Evolutionary conservation across 164 flowering plant genomes (phyloP), one percentile per base, ranked within the genome.

Genomic region (Nymphaea thermarum): DNA sequence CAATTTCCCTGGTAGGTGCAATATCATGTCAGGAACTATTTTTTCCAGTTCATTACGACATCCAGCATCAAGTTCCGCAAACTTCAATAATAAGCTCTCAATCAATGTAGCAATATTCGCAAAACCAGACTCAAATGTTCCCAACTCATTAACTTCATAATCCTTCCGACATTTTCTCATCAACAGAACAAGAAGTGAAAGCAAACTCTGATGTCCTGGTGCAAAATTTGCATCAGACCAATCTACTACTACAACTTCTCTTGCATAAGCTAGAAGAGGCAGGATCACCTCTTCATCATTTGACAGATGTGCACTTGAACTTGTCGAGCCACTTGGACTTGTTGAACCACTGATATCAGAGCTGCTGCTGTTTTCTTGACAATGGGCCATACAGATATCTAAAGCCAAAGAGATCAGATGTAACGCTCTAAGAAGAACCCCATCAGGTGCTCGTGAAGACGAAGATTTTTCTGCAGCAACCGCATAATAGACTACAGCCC

Each of bases 381-480:
- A 85, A 67, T 81, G 84, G 72, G 75, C 66, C 64, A 36, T 60
- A 71, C 91, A 87, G 62, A 92, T 82, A 68, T 92, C 96, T 66
- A 95, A 74, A 45, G 87, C 84, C 60, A 95, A 78, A 3, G 98
- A 82, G 45, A 95, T 88, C 43, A 95, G 82, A 77, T 95, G 99
- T 82, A 95, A 73, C 61, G 96, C 91, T 63, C 84, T 71, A 59
- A 95, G 64, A 64, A 92, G 86, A 69, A 89, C 93, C 64, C 77
- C 84, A 77, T 90, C 94, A n/a, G 99, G 96, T 66, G 99, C 90
- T 55, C 96, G 98, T 41, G 99, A 81, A 65, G 73, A 70, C 60
- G 80, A 71, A 6, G 67, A 66, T 62, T 80, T 79, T 69, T 81
- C 83, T n/a, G 84, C 57, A 67, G 77, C 79, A 74, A 82, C 85